Base-by-base conservation (phyloP, 1,284 basidiomycete species). In the Tilletiopsis washingtonensis region DNA sequence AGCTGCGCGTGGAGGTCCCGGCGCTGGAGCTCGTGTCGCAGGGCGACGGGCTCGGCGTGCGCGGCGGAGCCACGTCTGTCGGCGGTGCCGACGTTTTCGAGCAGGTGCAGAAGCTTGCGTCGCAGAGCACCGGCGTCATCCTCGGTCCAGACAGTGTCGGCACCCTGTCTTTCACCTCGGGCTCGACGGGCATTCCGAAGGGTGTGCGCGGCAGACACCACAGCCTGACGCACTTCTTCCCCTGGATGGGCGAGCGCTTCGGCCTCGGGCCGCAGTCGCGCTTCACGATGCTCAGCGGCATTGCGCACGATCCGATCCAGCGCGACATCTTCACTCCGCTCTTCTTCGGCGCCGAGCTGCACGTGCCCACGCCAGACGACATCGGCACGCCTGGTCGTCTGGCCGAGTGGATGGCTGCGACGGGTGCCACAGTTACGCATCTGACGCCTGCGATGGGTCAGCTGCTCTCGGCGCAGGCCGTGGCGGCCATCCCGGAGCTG, bases 261-360 rank as follows among this genome's bases (percentile, higher is more conserved):
- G 83, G 81, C 2, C 77, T 99, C 40, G 78, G 79, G 37, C 78
- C 83, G 49, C 76, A 80, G 24, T 89, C 87, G 54, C 88, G 84
- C 74, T 99, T 96, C 71, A 98, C 94, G 1, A 98, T 99, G 94
- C 81, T 99, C 23, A 93, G 89, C 66, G 94, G 94, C 36, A 99
- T 99, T 54, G 94, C 94, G 9, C 94, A 99, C 71, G 94, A 99
- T 76, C 94, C 94, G 6, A 97, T 99, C 61, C 94, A 99, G 74
- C 83, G 94, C 61, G 94, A 99, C 71, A 99, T 99, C 80, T 98
- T 99, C 74, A 99, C 94, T 0, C 94, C 94, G 1, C 80, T 98
- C 15, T 99, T 98, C 81, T 86, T 99, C 53, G 94, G 94, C 19
- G 93, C 94, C 0, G 81, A 89, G 69, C 80, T 99, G 5, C 89